These are phyloP conservation scores for Colletotrichum echinochloae DNA, from an alignment of 2,329 filamentous ascomycete genomes.

Conservation along the genomic window DNA sequence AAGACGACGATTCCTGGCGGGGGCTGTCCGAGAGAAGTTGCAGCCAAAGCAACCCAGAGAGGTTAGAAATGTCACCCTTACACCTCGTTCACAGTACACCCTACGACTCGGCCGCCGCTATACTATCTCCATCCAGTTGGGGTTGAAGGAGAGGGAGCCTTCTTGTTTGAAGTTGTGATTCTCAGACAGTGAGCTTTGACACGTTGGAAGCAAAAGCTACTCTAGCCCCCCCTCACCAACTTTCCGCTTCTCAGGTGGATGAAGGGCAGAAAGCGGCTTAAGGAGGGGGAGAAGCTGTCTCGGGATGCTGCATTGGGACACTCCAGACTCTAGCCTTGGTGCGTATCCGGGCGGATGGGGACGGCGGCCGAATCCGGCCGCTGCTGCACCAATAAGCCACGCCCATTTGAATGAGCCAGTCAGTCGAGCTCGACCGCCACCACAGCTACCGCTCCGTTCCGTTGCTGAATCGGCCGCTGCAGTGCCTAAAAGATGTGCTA, in stretches of 20 bases:
- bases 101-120: not conserved
- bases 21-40: not conserved
- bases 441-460: not conserved
- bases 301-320: conserved; percentile 33
- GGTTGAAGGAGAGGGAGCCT: not conserved
- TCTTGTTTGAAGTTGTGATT: not conserved
- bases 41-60: conserved; percentile 1
- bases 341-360: not conserved
- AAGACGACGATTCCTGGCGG: not conserved
- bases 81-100: not conserved
- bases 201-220: conserved; percentile 3
- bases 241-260: not conserved
- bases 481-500: not conserved
- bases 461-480: not conserved
- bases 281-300: not conserved
- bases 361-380: not conserved
- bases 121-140: not conserved
- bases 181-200: not conserved
- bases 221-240: not conserved
- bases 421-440: not conserved
- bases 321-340: not conserved
- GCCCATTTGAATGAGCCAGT: not conserved
- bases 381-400: conserved; percentile 2
- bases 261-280: not conserved
- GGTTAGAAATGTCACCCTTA: not conserved